These are phyloP conservation scores for Lecanoromycetidae sp. DNA, from an alignment of 2,329 filamentous ascomycete genomes.

Conservation along the genomic window DNA sequence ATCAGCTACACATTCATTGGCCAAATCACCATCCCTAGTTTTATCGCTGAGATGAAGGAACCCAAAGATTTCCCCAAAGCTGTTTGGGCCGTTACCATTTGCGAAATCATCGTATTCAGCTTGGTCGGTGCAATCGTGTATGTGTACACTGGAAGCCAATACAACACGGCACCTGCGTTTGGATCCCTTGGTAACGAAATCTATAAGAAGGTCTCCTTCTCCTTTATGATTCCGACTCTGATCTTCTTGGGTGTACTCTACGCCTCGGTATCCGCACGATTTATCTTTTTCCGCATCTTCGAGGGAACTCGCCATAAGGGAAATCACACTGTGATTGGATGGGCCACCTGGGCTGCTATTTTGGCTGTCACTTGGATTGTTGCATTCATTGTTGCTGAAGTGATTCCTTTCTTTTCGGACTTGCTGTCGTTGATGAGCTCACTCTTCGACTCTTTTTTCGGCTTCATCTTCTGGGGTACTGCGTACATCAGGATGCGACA, in stretches of 20 bases:
- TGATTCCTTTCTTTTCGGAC: constrained; percentile 87
- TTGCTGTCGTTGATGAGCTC: constrained; percentile 47
- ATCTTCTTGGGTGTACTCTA: constrained; percentile 88
- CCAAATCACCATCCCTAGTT: constrained; percentile 84
- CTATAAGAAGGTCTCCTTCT: constrained; percentile 81
- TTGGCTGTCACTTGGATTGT: constrained; percentile 58
- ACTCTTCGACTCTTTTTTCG: constrained; percentile 84
- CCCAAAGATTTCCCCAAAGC: constrained; percentile 82
- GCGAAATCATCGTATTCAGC: constrained; percentile 75
- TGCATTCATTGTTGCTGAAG: constrained; percentile 85
- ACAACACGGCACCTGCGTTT: constrained; percentile 78
- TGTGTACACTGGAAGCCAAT: constrained; percentile 78
- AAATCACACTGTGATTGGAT: constrained; percentile 69
- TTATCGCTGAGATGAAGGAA: constrained; percentile 86
- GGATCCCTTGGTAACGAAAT: constrained; percentile 61
- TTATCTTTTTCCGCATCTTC: constrained; percentile 85
- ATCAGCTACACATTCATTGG: constrained; percentile 95
- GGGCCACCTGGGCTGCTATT: constrained; percentile 56
- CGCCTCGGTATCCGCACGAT: constrained; percentile 77
- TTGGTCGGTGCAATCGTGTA: constrained; percentile 72
- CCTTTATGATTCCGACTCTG: constrained; percentile 89
- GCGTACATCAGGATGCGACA: constrained; percentile 66
- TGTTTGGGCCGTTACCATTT: constrained; percentile 79
- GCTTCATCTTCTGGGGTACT: constrained; percentile 89
- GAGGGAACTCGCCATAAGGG: constrained; percentile 66